phyloP scores from a whole-genome alignment of 305 asterid genomes.

The Salvia sclarea region DNA sequence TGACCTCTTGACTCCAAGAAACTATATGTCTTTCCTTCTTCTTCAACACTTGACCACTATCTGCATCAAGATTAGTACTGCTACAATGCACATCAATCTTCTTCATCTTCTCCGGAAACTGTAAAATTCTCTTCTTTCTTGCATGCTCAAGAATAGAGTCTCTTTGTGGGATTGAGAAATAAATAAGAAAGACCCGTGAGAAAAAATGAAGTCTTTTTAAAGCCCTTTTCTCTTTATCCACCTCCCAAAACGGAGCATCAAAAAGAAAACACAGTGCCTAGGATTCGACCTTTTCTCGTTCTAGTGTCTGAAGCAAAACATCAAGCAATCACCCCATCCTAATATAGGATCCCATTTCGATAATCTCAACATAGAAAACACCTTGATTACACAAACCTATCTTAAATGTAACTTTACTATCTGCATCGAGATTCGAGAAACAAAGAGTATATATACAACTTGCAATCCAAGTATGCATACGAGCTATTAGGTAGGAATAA shows the following conservation, averaged over 20 bases:
- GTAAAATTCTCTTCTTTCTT: constrained; percentile 45
- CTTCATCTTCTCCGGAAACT: constrained; percentile 58
- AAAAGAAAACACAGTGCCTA: constrained; percentile 45
- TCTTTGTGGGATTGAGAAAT: constrained; percentile 41
- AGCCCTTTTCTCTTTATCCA: constrained; percentile 43
- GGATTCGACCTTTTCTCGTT: constrained; percentile 61
- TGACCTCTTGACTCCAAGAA: constrained; percentile 96
- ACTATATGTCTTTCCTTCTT: constrained; percentile 92
- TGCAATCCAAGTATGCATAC: constrained; percentile 35
- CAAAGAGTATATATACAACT: constrained; percentile 31
- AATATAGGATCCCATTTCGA: constrained; percentile 34
- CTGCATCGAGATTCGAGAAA: constrained; percentile 62
- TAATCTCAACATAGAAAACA: background rate
- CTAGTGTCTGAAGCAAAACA: constrained; percentile 35
- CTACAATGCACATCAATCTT: constrained; percentile 35
- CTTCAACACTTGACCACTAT: constrained; percentile 46
- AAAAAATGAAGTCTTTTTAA: constrained; percentile 48
- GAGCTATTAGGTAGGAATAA: no score
- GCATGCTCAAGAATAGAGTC: constrained; percentile 62
- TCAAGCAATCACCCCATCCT: constrained; percentile 34
- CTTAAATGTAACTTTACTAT: constrained; percentile 33
- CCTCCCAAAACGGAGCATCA: constrained; percentile 32
- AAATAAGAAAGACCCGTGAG: constrained; percentile 40
- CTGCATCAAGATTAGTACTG: constrained; percentile 31
- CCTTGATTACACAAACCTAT: constrained; percentile 21